These are phyloP conservation scores for Ramichloridium luteum DNA, from an alignment of 2,329 filamentous ascomycete species.

Conservation along the genomic window DNA sequence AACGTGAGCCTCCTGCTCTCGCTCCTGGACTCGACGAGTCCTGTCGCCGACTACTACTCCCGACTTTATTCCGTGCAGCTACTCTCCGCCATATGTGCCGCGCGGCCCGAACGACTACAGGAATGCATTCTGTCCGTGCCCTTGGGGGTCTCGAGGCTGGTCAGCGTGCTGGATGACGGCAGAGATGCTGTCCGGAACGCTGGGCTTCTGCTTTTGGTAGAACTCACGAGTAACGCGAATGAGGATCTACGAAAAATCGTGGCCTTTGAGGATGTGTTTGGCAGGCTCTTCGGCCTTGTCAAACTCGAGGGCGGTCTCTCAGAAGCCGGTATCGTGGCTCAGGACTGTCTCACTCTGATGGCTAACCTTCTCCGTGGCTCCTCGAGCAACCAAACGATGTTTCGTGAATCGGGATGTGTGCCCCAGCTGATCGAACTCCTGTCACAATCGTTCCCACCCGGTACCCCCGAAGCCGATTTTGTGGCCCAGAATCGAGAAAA, in stretches of 20 bases:
- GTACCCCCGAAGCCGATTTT: constrained; percentile 14
- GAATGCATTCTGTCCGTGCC: constrained; percentile 87
- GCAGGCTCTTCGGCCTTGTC: constrained; percentile 72
- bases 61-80: constrained; percentile 85
- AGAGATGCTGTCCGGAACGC: constrained; percentile 81
- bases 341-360: constrained; percentile 83
- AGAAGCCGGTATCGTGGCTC: constrained; percentile 74
- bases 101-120: constrained; percentile 81
- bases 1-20: constrained; percentile 86
- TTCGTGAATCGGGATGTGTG: constrained; percentile 80
- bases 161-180: constrained; percentile 69
- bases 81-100: constrained; percentile 70
- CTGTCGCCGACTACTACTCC: constrained; percentile 52
- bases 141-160: constrained; percentile 74
- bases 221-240: constrained; percentile 67
- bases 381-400: constrained; percentile 82
- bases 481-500: constrained; percentile 57
- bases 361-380: constrained; percentile 83
- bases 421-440: constrained; percentile 55
- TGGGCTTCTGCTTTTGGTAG: constrained; percentile 73
- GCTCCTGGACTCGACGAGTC: constrained; percentile 75
- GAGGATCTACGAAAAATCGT: constrained; percentile 88
- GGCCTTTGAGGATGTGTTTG: constrained; percentile 89
- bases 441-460: constrained; percentile 41
- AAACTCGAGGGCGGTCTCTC: constrained; percentile 66